Conservation (phyloP, 2,329 filamentous ascomycete species). For the Neurospora crassa region DNA sequence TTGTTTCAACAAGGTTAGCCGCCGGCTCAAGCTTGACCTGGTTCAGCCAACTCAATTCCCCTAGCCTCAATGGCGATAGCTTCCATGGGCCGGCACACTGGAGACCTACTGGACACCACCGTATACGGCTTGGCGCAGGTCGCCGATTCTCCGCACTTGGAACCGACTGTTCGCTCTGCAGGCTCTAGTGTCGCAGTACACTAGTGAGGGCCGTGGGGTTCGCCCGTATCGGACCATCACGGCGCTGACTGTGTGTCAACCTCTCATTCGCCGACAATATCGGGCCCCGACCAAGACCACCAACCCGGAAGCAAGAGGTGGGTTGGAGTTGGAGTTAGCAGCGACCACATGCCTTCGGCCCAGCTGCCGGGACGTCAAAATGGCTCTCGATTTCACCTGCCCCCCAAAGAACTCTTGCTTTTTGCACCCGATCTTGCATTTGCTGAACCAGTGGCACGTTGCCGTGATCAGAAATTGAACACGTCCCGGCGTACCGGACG, state of each 20-base stretch:
- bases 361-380: not conserved
- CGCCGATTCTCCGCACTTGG: not conserved
- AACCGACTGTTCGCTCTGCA: slow-evolving; percentile 1
- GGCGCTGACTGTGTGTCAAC: not conserved
- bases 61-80: not conserved
- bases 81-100: not conserved
- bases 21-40: not conserved
- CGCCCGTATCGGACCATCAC: not conserved
- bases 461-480: not conserved
- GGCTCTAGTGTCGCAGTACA: not conserved
- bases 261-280: not conserved
- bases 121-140: not conserved
- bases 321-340: not conserved
- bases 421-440: not conserved
- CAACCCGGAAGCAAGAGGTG: not conserved
- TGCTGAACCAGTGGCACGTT: not conserved
- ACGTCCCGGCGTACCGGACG: not conserved
- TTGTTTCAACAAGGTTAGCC: not conserved
- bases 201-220: not conserved
- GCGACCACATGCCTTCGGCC: not conserved
- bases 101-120: not conserved
- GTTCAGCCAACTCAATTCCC: not conserved
- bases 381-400: not conserved
- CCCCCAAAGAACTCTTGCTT: not conserved
- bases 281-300: not conserved